Evolutionary conservation across 768 basidiomycete species (phyloP).

Genomic region (Leucocoprinus birnbaumii): DNA sequence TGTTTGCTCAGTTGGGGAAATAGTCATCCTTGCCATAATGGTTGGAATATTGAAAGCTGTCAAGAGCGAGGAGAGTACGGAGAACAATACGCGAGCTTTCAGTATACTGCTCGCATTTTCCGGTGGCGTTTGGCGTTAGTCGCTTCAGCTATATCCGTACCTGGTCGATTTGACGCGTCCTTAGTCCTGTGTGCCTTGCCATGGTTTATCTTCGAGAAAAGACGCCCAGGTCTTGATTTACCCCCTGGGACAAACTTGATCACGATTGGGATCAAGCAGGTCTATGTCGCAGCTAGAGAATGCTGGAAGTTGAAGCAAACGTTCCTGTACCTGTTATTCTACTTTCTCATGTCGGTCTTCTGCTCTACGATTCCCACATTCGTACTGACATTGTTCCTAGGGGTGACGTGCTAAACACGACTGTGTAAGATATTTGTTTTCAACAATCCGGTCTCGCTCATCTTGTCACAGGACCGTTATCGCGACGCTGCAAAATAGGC

Average conservation of each 20-base stretch:
- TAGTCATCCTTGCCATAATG: constrained; percentile 68
- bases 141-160: neutral
- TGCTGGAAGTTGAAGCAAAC: constrained; percentile 70
- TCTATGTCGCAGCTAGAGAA: constrained; percentile 57
- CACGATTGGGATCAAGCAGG: constrained; percentile 69
- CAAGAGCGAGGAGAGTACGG: constrained; percentile 54
- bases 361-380: neutral
- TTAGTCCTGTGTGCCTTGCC: constrained; percentile 65
- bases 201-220: constrained; percentile 72
- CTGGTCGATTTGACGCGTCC: neutral
- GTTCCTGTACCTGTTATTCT: constrained; percentile 71
- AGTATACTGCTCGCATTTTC: constrained; percentile 78
- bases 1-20: constrained; percentile 66
- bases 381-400: constrained; percentile 26
- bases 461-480: constrained; percentile 55
- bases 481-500: constrained; percentile 71
- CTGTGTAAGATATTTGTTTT: constrained; percentile 46
- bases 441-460: neutral
- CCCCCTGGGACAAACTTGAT: constrained; percentile 53
- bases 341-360: constrained; percentile 64
- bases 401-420: constrained; percentile 76
- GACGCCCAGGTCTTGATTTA: constrained; percentile 59
- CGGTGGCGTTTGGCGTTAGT: constrained; percentile 72
- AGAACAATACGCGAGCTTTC: constrained; percentile 75
- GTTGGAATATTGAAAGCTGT: constrained; percentile 72